A percentile compares a stretch with the other conserved stretches of the same genome.
Evolutionary conservation across 192 early-diverging fungal genomes (phyloP).

Genomic region (Coemansia sp.): DNA sequence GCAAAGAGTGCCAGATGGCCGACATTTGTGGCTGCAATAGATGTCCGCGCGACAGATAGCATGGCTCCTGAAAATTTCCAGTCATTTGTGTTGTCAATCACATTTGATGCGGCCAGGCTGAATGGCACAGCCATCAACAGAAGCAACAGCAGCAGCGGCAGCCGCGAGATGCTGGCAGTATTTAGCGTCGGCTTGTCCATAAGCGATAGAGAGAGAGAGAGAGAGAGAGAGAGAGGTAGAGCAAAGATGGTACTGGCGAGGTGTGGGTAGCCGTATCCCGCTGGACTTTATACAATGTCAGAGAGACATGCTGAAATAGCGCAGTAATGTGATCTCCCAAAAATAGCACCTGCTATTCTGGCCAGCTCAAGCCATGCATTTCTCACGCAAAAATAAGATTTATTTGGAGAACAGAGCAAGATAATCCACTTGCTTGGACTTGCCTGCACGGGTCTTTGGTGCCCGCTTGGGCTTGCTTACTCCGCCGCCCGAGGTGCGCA

Average conservation of each 20-base stretch:
- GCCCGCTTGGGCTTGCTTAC: constrained; percentile 31
- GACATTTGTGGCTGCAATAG: constrained; percentile 32
- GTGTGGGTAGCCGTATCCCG: too few relatives aligned
- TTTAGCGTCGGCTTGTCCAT: too few relatives aligned
- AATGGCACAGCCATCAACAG: not conserved
- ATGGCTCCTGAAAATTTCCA: constrained; percentile 39
- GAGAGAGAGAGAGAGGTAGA: too few relatives aligned
- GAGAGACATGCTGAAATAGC: not conserved
- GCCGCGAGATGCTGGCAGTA: not conserved
- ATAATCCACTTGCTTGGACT: constrained; percentile 21
- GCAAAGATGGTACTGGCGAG: too few relatives aligned
- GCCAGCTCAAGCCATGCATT: too few relatives aligned
- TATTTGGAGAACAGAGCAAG: constrained; percentile 21
- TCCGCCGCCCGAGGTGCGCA: constrained; percentile 18
- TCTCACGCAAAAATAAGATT: not conserved
- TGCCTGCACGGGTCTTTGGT: constrained; percentile 1
- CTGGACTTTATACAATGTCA: too few relatives aligned
- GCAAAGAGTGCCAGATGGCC: constrained; percentile 48
- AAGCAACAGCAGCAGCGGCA: not conserved
- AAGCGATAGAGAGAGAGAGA: too few relatives aligned
- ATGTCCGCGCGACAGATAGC: constrained; percentile 40
- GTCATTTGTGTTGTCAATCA: constrained; percentile 10
- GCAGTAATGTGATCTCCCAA: not conserved
- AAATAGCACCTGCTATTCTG: not conserved
- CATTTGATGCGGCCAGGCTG: constrained; percentile 1